Evolutionary conservation across 148 eudicot species (phyloP), one percentile per base, ranked within the genome.

Genomic region (Persicaria tinctoria): DNA sequence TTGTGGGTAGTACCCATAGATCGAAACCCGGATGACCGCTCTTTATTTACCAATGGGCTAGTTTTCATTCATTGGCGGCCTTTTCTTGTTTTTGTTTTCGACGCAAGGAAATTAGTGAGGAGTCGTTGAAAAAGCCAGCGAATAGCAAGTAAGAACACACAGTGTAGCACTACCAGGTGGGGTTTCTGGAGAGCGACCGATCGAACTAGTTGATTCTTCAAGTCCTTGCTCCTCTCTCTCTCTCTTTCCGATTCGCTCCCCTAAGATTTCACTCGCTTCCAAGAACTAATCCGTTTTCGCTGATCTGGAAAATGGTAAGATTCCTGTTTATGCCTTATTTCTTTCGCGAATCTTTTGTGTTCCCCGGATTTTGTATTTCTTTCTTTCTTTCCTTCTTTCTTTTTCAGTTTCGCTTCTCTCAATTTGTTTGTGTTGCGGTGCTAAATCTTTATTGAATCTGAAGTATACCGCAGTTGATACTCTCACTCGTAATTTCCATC

Each of bases 61-160:
- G 23, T 20, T 20, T 20, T 20, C 23, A 20, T 20, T 20, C 23
- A 20, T 20, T 20, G 23, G 23, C 23, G 23, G 23, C 23, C 23
- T 20, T 20, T 20, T 20, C 23, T 20, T 20, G 23, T 20, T 20
- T 50, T 50, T 50, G 2, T 56, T 14, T 56, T 56, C 60, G 8
- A 56, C 60, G 60, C 20, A 56, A 56, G 60, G 60, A 56, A 56
- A 56, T 56, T 17, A n/a, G 23, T 59, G 64, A 59, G 18, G 8
- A 59, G 64, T 59, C 64, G 64, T 59, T 59, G 64, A 59, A 18
- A 59, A 59, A 23, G 38, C 64, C 64, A 59, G 64, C 64, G 41
- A 59, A 59, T 59, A 23, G 2, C 4, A 59, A 20, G 23, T 20
- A 20, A 20, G 23, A 20, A 20, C 23, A 59, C 64, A 59, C 38